Evolutionary conservation across 345 rosid species (phyloP).

Genomic region (Euphorbia tirucalli): DNA sequence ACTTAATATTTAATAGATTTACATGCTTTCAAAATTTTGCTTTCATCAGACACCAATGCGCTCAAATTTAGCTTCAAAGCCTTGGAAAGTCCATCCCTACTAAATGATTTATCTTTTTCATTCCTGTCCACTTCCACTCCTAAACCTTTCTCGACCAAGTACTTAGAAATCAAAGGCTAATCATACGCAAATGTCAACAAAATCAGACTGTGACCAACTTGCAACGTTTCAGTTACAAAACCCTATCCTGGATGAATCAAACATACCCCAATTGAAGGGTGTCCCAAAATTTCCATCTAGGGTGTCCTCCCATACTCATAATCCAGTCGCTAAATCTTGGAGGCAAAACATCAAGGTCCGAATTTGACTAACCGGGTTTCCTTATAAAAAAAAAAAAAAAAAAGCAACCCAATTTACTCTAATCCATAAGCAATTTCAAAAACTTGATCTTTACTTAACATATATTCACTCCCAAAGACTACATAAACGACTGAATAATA

Average conservation of each 20-base stretch:
- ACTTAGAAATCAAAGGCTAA: conserved; percentile 23
- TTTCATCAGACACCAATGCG: too few relatives aligned
- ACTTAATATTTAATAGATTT: too few relatives aligned
- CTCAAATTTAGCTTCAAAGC: too few relatives aligned
- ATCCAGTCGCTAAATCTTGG: conserved; percentile 20
- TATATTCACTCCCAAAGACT: too few relatives aligned
- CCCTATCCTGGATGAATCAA: conserved; percentile 27
- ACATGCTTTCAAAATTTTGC: too few relatives aligned
- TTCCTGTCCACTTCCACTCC: conserved; percentile 22
- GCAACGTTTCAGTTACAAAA: conserved; percentile 19
- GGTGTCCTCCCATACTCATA: conserved; percentile 30
- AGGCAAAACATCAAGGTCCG: too few relatives aligned
- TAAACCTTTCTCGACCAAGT: conserved; percentile 27
- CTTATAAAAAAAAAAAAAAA: too few relatives aligned
- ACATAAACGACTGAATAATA: too few relatives aligned
- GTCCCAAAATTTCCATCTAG: conserved; percentile 17
- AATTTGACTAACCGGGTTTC: conserved; percentile 32
- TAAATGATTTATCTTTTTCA: conserved; percentile 18
- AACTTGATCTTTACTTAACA: too few relatives aligned
- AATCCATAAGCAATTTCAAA: too few relatives aligned
- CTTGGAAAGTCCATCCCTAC: too few relatives aligned
- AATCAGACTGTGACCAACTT: conserved; percentile 20
- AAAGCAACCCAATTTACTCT: conserved; percentile 22
- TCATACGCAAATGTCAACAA: conserved; percentile 16
- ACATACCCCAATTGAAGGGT: conserved; percentile 19